Percentiles rank a stretch among this genome's conserved stretches.
These are phyloP conservation scores for Gracilaria caudata DNA, from an alignment of 23 red algal species.

Conservation along the genomic window DNA sequence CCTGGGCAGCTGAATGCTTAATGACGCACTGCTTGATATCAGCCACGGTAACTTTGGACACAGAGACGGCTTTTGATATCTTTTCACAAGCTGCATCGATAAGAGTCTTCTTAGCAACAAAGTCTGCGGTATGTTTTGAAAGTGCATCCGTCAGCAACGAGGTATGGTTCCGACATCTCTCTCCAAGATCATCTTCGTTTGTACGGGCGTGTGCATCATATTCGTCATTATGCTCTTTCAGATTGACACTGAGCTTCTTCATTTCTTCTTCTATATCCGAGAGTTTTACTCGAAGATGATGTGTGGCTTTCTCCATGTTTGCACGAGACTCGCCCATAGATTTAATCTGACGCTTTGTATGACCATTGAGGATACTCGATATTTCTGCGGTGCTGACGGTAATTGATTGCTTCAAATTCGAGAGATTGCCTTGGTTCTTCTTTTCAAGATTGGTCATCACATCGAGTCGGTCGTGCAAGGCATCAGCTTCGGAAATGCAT, in stretches of 20 bases:
- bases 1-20: conserved; percentile 16
- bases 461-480: conserved; percentile 51
- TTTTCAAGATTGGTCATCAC: conserved; percentile 36
- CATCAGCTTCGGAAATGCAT: conserved; percentile 38
- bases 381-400: conserved; percentile 7
- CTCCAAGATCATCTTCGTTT: neutral
- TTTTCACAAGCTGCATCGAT: conserved; percentile 7
- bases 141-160: neutral
- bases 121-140: neutral
- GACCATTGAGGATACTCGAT: neutral
- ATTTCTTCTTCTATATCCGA: neutral
- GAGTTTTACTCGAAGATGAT: neutral
- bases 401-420: conserved; percentile 43
- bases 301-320: conserved; percentile 13
- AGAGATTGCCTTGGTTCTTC: conserved; percentile 37
- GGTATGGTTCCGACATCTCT: neutral
- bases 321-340: neutral
- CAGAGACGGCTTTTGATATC: neutral
- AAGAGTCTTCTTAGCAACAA: neutral
- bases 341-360: conserved; percentile 14
- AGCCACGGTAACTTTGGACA: neutral
- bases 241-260: neutral
- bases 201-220: neutral
- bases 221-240: neutral
- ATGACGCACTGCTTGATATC: conserved; percentile 17